Conservation (phyloP, 495 filamentous ascomycete genomes). For the Podospora comata region DNA sequence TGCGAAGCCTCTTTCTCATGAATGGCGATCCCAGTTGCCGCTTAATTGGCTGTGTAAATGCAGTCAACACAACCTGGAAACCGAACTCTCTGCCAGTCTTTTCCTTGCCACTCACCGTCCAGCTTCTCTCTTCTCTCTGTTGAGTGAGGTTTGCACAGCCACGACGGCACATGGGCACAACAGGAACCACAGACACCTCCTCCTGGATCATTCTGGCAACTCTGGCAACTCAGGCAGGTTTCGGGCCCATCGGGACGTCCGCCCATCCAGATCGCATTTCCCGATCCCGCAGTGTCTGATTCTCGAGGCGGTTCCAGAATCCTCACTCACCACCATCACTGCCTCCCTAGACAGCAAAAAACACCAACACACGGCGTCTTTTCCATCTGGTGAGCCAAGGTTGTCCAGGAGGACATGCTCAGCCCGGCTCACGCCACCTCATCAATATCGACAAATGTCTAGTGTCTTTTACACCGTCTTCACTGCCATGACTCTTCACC, state of each 20-base stretch:
- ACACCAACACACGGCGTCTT: neutral
- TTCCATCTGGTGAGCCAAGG: neutral
- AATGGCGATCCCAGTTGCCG: neutral
- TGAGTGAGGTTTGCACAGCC: neutral
- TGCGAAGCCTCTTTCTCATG: conserved; percentile 8
- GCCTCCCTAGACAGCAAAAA: neutral
- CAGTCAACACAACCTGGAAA: neutral
- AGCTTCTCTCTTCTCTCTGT: neutral
- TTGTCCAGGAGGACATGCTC: neutral
- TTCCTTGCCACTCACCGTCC: neutral
- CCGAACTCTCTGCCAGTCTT: neutral
- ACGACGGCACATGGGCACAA: neutral
- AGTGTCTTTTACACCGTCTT: neutral
- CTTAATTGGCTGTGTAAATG: neutral
- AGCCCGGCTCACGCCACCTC: conserved; percentile 6
- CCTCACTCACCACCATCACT: neutral
- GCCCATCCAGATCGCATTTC: neutral
- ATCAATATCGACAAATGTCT: neutral
- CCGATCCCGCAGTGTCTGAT: neutral
- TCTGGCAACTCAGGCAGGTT: conserved; percentile 1
- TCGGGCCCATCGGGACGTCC: conserved; percentile 3
- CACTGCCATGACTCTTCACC: neutral
- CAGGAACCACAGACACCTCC: neutral
- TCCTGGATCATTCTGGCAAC: neutral
- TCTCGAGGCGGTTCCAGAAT: neutral